Evolutionary conservation across 371 early-diverging fungal genomes (phyloP).

Genomic region (Actinomortierella ambigua): DNA sequence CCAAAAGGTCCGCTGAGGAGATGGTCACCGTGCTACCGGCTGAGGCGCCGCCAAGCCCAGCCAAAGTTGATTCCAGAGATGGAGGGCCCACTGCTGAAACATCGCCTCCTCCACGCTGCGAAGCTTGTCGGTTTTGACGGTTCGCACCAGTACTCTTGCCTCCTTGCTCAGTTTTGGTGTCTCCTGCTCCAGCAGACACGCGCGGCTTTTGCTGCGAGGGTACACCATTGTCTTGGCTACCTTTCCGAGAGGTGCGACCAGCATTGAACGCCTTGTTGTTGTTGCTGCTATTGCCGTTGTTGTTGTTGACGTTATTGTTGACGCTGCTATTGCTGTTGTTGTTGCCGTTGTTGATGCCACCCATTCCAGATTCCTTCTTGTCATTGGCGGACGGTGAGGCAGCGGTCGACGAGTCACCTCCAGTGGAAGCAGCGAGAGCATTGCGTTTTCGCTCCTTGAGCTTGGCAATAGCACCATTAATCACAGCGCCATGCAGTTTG

Average conservation of each 20-base stretch:
- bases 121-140: slow-evolving; percentile 17
- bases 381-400: slow-evolving; percentile 9
- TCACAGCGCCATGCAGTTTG: slow-evolving; percentile 49
- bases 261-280: slow-evolving; percentile 22
- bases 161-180: slow-evolving; percentile 13
- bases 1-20: slow-evolving; percentile 24
- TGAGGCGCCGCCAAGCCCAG: background rate
- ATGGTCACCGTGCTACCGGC: slow-evolving; percentile 15
- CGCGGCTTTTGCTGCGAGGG: too few species aligned
- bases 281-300: background rate
- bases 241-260: slow-evolving; percentile 29
- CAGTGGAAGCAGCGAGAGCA: slow-evolving; percentile 7
- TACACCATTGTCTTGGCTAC: slow-evolving; percentile 20
- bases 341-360: slow-evolving; percentile 7
- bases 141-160: slow-evolving; percentile 17
- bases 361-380: slow-evolving; percentile 10
- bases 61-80: background rate
- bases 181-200: background rate
- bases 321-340: slow-evolving; percentile 2
- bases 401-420: slow-evolving; percentile 7
- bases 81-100: slow-evolving; percentile 21
- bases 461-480: slow-evolving; percentile 51
- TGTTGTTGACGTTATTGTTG: too few species aligned
- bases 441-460: slow-evolving; percentile 48
- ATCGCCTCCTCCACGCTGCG: slow-evolving; percentile 13